These are phyloP conservation scores for Scedosporium boydii DNA, from an alignment of 2,329 filamentous ascomycete species.

Conservation along the genomic window DNA sequence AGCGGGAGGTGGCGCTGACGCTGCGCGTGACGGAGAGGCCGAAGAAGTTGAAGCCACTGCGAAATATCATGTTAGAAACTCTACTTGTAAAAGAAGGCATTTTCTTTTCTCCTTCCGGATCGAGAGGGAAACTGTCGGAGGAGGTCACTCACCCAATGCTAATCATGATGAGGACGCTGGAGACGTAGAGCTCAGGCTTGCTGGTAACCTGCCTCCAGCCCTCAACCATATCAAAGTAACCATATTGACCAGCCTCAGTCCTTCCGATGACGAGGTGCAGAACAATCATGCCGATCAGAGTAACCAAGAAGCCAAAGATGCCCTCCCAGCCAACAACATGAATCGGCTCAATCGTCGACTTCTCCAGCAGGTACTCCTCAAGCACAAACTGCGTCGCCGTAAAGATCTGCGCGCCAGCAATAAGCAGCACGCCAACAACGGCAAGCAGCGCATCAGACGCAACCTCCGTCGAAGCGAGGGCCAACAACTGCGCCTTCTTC, in stretches of 20 bases:
- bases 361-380: slow-evolving; percentile 81
- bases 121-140: slow-evolving; percentile 7
- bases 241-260: slow-evolving; percentile 62
- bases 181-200: slow-evolving; percentile 60
- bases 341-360: slow-evolving; percentile 62
- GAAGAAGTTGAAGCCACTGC: slow-evolving; percentile 95
- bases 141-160: slow-evolving; percentile 67
- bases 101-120: slow-evolving; percentile 1
- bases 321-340: slow-evolving; percentile 95
- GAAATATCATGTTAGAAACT: slow-evolving; percentile 6
- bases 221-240: slow-evolving; percentile 85
- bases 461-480: slow-evolving; percentile 21
- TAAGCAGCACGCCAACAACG: slow-evolving; percentile 76
- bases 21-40: slow-evolving; percentile 83
- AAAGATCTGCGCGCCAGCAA: slow-evolving; percentile 92
- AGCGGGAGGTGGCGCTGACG: slow-evolving; percentile 86
- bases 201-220: slow-evolving; percentile 73
- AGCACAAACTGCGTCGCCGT: slow-evolving; percentile 93
- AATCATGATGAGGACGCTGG: slow-evolving; percentile 88
- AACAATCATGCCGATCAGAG: slow-evolving; percentile 67
- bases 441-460: slow-evolving; percentile 47
- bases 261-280: slow-evolving; percentile 69
- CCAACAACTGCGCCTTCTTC: slow-evolving; percentile 24
- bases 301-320: slow-evolving; percentile 77
- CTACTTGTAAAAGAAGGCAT: too few species aligned